Evolutionary conservation across 1,284 basidiomycete species (phyloP), one percentile per base, ranked within the genome.

Genomic region (Trichosporon sp.): DNA sequence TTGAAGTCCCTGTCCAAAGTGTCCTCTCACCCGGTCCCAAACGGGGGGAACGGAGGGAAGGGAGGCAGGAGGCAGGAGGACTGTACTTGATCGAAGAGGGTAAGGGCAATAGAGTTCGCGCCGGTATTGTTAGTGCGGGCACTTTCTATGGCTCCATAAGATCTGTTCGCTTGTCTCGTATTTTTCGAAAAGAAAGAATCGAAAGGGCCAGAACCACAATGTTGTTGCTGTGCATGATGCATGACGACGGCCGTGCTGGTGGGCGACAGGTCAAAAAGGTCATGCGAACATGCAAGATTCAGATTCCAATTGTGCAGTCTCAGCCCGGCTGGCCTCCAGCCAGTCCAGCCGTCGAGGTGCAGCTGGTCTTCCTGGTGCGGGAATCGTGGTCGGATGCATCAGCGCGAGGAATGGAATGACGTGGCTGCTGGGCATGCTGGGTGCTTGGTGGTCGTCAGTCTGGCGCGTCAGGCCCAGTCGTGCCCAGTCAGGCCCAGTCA

Each of bases 331-430:
- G 43, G 26, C 26, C 26, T 26, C 26, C 26, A 26, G 26, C 26
- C 26, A 26, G 26, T 26, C 26, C 26, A 26, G 26, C 26, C 26
- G 26, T 2, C 26, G 10, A 43, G 11, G 40, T 4, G 40, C 14
- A 43, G 37, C 10, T 12, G 40, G 26, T 26, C 26, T 26, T 26
- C 26, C 40, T 12, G 19, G 2, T 26, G 19, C 51, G 11, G 51
- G 43, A 54, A 54, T 54, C 21, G 51, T 11, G 26, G 10, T 11
- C 51, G 51, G 51, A 54, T 54, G 19, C 51, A 21, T 54, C 26
- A 7, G 51, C 3, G 43, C 8, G 51, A 21, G 51, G 51, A 54
- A 54, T 54, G 51, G 51, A 54, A 54, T 54, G 51, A 54, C 51
- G 51, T 54, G 51, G 51, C 51, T 54, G 51, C 51, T n/a, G 19